These are phyloP conservation scores for Saraca asoca DNA, from an alignment of 331 rosid genomes.

Conservation along the genomic window DNA sequence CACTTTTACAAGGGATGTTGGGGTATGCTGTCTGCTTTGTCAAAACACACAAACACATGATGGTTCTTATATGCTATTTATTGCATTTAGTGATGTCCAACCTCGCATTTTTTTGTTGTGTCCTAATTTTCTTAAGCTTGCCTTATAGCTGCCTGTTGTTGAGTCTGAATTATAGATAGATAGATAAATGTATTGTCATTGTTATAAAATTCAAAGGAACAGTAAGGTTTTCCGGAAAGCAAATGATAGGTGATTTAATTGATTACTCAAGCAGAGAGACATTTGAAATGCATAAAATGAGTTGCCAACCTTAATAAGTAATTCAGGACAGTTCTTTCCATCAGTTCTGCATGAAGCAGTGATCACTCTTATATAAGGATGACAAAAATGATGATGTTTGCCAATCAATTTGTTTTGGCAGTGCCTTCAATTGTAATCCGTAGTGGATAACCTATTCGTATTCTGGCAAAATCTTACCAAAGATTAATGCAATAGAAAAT, in stretches of 20 bases:
- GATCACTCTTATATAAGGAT: background rate
- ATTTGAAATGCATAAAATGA: background rate
- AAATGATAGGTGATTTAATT: background rate
- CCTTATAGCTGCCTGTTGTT: conserved; percentile 22
- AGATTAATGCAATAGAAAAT: background rate
- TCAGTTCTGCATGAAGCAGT: background rate
- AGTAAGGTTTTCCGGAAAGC: background rate
- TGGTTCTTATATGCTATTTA: background rate
- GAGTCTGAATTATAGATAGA: background rate
- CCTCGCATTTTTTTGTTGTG: background rate
- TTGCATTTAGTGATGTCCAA: background rate
- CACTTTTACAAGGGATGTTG: conserved; percentile 45
- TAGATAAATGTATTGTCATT: background rate
- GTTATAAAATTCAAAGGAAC: background rate
- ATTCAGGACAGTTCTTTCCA: background rate
- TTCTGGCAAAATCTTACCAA: background rate
- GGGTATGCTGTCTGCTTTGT: conserved; percentile 47
- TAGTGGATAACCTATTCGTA: background rate
- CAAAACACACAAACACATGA: background rate
- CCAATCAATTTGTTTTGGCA: background rate
- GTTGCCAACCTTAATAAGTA: background rate
- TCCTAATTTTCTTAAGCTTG: background rate
- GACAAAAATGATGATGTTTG: background rate
- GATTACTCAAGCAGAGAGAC: conserved; percentile 2
- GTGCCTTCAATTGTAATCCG: background rate